Conservation (phyloP, 352 stramenopile genomes). For the Globisporangium nunn region DNA sequence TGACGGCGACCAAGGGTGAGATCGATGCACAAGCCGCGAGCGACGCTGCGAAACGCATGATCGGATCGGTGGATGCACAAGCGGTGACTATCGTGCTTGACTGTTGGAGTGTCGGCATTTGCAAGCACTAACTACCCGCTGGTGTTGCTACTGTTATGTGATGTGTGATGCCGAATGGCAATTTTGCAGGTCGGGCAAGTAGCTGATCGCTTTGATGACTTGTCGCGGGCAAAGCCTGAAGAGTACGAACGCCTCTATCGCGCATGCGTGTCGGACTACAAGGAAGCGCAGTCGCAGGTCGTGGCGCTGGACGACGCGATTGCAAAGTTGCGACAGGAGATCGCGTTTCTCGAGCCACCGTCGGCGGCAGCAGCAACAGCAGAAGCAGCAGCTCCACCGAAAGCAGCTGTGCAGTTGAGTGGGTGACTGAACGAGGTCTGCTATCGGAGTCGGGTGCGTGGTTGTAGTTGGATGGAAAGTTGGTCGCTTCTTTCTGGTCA, state of each 20-base stretch:
- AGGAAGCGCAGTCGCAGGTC: constrained; percentile 8
- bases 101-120: neutral
- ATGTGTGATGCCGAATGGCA: neutral
- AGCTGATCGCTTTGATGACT: neutral
- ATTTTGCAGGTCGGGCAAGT: neutral
- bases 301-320: constrained; percentile 6
- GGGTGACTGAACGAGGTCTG: neutral
- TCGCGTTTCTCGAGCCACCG: constrained; percentile 7
- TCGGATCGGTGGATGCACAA: neutral
- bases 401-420: neutral
- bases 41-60: neutral
- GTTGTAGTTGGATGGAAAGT: neutral
- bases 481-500: neutral
- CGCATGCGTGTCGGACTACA: constrained; percentile 5
- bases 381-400: neutral
- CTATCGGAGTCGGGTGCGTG: neutral
- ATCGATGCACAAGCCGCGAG: neutral
- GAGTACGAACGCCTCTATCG: constrained; percentile 6
- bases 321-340: constrained; percentile 6
- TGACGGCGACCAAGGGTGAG: neutral
- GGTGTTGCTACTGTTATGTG: neutral
- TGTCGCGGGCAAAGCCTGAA: constrained; percentile 2
- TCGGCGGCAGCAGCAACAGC: neutral
- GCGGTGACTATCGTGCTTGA: neutral
- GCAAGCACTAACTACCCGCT: neutral